Evolutionary conservation across 2,329 filamentous ascomycete species (phyloP), one percentile per base, ranked within the genome.

Genomic region (Mariannaea sp.): DNA sequence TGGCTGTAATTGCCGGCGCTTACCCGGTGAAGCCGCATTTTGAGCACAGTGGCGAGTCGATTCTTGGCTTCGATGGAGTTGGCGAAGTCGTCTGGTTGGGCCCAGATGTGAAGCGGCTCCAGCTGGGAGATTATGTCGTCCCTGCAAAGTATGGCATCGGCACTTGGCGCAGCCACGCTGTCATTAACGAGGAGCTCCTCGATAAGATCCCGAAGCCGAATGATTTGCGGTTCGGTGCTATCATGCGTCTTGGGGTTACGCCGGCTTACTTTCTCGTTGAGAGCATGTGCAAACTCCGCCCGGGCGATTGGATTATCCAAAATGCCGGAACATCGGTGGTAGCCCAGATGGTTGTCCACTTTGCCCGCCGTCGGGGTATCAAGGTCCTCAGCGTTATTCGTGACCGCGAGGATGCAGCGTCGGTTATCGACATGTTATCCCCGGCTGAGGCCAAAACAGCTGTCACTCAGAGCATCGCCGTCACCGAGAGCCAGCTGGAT

Each of bases 301-400:
- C 56, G 19, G 56, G 56, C 6, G 56, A 58, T 32, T 58, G 53
- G 56, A 30, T 58, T 5, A 35, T 58, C 1, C 56, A 58, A 27
- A 58, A 58, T 12, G 49, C 41, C 7, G 56, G 45, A 13, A 49
- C 56, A 14, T 40, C 35, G 8, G 46, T 42, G 4, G 53, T 58
- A 19, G 56, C 49, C 10, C 42, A 49, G 16, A 20, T 58, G 14
- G 49, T 56, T 1, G 42, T 39, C 10, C 56, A 58, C 17, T 58
- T 58, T 40, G 56, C 56, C 1, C 41, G 40, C 2, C 53, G 52
- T 22, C 52, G 46, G 32, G 56, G 56, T 12, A 38, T 58, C 24
- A 41, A 46, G 16, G 43, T 42, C 7, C 46, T 41, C 29, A 58
- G 45, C 8, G 49, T 58, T 14, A 46, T 58, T 16, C 56, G 56